These are phyloP conservation scores for Diversispora eburnea DNA, from an alignment of 192 early-diverging fungal genomes.

Conservation along the genomic window DNA sequence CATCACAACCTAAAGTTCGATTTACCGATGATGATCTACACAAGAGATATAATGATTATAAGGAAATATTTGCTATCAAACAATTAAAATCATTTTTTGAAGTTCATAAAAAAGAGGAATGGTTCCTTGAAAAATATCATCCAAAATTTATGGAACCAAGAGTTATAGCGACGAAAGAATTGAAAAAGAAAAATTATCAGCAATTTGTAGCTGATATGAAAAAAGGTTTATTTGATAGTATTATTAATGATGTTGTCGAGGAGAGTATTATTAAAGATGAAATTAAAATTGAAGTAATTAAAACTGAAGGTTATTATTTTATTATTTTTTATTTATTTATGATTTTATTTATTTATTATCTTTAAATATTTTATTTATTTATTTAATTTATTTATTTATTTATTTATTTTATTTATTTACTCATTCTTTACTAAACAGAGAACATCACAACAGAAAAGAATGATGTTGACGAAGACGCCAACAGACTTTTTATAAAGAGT, in stretches of 20 bases:
- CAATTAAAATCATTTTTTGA: constrained; percentile 72
- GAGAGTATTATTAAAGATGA: constrained; percentile 27
- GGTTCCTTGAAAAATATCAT: constrained; percentile 94
- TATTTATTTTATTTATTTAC: not conserved
- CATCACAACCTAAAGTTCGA: constrained; percentile 54
- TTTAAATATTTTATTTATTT: not conserved
- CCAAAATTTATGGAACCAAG: constrained; percentile 62
- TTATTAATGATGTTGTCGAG: constrained; percentile 36
- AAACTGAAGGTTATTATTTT: not conserved
- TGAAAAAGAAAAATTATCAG: constrained; percentile 53
- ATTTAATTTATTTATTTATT: not conserved
- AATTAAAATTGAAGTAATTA: constrained; percentile 25
- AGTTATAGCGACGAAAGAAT: constrained; percentile 45
- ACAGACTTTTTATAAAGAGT: constrained; percentile 77
- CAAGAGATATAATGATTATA: constrained; percentile 77
- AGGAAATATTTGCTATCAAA: constrained; percentile 67
- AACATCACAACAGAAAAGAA: not conserved
- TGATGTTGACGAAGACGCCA: constrained; percentile 37
- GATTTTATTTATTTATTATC: not conserved
- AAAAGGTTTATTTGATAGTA: constrained; percentile 64
- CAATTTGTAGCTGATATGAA: constrained; percentile 65
- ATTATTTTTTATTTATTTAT: not conserved
- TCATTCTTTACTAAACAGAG: too few relatives aligned
- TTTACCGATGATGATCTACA: constrained; percentile 78
- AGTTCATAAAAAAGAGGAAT: constrained; percentile 75